Evolutionary conservation across 345 rosid genomes (phyloP), one percentile per base, ranked within the genome.

Genomic region (Acer yangbiense): DNA sequence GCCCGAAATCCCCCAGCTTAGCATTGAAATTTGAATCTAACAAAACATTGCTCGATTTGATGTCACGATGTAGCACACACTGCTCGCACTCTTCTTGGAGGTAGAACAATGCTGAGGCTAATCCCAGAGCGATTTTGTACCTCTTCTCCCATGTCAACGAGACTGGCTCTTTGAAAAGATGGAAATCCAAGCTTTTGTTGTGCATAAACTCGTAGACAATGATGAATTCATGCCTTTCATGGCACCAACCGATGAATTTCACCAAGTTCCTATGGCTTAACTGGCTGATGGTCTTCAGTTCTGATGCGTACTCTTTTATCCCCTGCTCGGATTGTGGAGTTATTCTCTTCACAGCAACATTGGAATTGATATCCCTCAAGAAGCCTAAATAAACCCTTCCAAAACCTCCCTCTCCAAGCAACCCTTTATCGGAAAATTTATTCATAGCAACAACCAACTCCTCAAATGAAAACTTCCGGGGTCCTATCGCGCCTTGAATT

Each of bases 191-290:
- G 39, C 39, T 32, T 32, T 32, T 32, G 80, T 55, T 75, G 18
- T 50, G 52, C 78, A 73, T 44, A 35, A 78, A 78, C 73, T 78
- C 84, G 16, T 74, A 86, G 4, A 88, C 91, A 52, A 86, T 80
- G 20, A 88, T 54, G 14, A 88, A 60, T n/a, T 86, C 87, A 14
- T 72, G 67, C 50, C 82, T 85, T 72, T 86, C 85, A n/a, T 78
- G 83, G 60, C 91, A 88, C 91, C 87, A 88, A 3, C 91, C 91
- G 4, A 78, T 74, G 1, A 86, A 79, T 23, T 82, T 85, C 25
- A 85, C 83, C 68, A 86, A 69, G 69, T 88, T 88, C 80, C 83
- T 85, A 78, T 88, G 91, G 72, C 86, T 82, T 70, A 88, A 70
- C 21, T 83, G 74, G 54, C 77, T 70, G 16, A 82, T 82, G 68